Conservation (phyloP, 371 early-diverging fungal species). For the Mucor plumbeus region DNA sequence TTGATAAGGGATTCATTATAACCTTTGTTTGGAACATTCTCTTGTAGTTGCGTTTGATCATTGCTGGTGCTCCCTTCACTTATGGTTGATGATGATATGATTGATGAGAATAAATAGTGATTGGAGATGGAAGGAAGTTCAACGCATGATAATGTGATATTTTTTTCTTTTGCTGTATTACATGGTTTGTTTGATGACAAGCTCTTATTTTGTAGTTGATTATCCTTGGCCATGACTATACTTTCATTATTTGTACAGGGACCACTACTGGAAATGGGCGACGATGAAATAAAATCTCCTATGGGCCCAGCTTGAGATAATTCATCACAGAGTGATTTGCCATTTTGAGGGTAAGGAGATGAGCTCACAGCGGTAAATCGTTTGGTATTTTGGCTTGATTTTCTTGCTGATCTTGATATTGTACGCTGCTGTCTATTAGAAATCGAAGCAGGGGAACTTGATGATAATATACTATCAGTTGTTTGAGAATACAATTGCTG, state of each 20-base stretch:
- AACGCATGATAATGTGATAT: background rate
- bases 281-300: background rate
- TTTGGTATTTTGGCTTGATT: background rate
- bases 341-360: background rate
- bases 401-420: background rate
- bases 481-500: background rate
- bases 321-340: slow-evolving; percentile 17
- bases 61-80: background rate
- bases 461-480: background rate
- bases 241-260: background rate
- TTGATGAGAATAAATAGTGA: background rate
- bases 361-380: background rate
- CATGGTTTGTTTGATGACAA: background rate
- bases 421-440: background rate
- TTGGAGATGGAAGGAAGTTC: slow-evolving; percentile 3
- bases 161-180: background rate
- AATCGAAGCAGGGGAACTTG: background rate
- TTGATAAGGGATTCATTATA: slow-evolving; percentile 15
- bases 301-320: background rate
- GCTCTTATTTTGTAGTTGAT: background rate
- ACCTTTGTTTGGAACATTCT: background rate
- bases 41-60: background rate
- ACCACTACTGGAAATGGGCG: background rate
- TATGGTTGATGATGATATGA: background rate
- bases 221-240: background rate